A percentile compares a stretch with the other conserved stretches of the same genome.
Conservation (phyloP, 2,329 filamentous ascomycete species). For the Arthrobotrys iridis region DNA sequence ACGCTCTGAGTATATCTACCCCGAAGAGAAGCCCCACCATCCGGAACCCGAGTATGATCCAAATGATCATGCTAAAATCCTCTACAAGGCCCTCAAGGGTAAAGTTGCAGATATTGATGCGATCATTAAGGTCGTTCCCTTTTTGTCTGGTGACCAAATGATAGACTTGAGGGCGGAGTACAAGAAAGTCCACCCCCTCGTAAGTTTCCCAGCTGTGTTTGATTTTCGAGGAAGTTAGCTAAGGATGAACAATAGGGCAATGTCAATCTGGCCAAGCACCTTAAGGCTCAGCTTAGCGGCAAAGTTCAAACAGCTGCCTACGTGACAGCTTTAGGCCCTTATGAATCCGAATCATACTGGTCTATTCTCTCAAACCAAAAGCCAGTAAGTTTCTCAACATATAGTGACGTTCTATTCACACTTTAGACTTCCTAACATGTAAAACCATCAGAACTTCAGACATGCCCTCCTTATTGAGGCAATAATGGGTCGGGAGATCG, state of each 20-base stretch:
- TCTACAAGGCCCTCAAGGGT: slow-evolving; percentile 52
- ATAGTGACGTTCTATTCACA: background rate
- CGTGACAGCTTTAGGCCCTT: slow-evolving; percentile 84
- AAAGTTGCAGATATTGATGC: slow-evolving; percentile 71
- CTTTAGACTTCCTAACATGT: slow-evolving; percentile 68
- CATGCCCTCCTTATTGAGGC: slow-evolving; percentile 92
- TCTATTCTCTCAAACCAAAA: slow-evolving; percentile 95
- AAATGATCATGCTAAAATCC: slow-evolving; percentile 41
- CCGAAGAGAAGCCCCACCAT: slow-evolving; percentile 33
- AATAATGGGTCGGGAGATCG: slow-evolving; percentile 87
- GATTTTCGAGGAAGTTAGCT: slow-evolving; percentile 61
- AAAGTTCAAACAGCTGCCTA: slow-evolving; percentile 83
- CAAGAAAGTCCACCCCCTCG: slow-evolving; percentile 78
- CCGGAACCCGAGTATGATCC: slow-evolving; percentile 41
- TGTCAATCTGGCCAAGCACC: slow-evolving; percentile 86
- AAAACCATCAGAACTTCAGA: slow-evolving; percentile 66
- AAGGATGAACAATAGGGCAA: slow-evolving; percentile 67
- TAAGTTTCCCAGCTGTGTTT: slow-evolving; percentile 62
- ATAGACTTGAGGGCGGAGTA: slow-evolving; percentile 87
- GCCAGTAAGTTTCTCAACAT: slow-evolving; percentile 49
- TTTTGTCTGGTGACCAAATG: slow-evolving; percentile 85
- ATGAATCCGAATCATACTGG: slow-evolving; percentile 97
- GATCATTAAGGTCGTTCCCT: slow-evolving; percentile 84
- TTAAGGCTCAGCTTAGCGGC: slow-evolving; percentile 79
- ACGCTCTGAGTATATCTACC: slow-evolving; percentile 25